Percentiles rank a stretch among this genome's conserved stretches.
Conservation (phyloP, 192 early-diverging fungal genomes). For the Coemansia sp. region DNA sequence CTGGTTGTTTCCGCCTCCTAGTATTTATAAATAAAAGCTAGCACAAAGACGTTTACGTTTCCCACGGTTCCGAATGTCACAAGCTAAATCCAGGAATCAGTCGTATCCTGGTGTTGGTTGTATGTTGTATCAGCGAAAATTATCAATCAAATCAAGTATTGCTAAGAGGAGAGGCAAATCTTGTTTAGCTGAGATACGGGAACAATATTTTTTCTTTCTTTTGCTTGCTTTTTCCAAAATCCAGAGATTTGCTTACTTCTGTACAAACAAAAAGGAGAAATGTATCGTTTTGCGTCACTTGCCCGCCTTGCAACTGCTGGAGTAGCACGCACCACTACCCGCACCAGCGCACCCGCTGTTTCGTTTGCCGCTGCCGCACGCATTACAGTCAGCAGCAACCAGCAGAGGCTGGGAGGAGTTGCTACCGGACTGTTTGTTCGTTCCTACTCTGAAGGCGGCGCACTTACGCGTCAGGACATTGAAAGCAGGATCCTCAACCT, state of each 20-base stretch:
- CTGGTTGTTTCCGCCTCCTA: no score
- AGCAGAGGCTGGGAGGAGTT: no score
- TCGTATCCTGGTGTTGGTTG: neutral
- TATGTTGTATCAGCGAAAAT: neutral
- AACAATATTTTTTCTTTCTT: neutral
- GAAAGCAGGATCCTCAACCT: constrained; percentile 87
- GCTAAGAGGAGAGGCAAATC: no score
- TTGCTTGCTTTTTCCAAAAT: no score
- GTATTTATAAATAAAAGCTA: neutral
- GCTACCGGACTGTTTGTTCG: constrained; percentile 60
- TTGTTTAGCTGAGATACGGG: no score
- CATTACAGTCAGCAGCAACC: neutral
- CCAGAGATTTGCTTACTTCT: no score
- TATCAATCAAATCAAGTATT: neutral
- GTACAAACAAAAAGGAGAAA: constrained; percentile 7
- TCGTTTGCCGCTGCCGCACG: neutral
- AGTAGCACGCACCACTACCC: neutral
- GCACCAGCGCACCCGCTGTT: neutral
- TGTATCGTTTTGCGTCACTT: constrained; percentile 10
- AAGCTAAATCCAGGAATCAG: neutral
- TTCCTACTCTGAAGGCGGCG: constrained; percentile 73
- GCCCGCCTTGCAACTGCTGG: neutral
- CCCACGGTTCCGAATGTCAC: neutral
- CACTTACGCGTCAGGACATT: constrained; percentile 67
- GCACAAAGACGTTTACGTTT: neutral